Percentiles rank a stretch among this genome's conserved stretches.
These are phyloP conservation scores for Gastrodia elata DNA, from an alignment of 106 monocot species.

Conservation along the genomic window DNA sequence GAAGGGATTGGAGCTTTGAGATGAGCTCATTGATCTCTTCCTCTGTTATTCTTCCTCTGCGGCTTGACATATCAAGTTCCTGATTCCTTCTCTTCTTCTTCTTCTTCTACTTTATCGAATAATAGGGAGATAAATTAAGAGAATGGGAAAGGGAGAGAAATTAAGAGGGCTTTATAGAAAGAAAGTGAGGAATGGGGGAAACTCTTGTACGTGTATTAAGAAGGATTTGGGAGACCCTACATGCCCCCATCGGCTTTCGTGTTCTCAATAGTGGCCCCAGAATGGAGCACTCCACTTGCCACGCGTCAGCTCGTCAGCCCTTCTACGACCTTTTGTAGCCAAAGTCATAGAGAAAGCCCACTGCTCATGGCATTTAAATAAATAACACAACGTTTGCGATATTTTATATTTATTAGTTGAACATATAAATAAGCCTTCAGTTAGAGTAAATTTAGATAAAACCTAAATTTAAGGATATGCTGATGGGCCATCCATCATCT, in stretches of 20 bases:
- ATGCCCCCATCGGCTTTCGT: background rate
- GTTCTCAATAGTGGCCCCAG: background rate
- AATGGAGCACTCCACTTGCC: background rate
- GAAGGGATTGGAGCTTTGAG: constrained; percentile 64
- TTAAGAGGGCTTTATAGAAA: background rate
- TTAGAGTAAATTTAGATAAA: too few species aligned
- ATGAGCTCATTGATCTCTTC: constrained; percentile 73
- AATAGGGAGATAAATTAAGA: background rate
- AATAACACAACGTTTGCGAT: too few species aligned
- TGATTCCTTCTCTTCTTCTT: background rate
- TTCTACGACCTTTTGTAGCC: background rate
- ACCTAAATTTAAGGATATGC: too few species aligned
- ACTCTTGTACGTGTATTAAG: background rate
- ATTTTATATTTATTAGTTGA: background rate
- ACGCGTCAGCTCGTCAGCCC: background rate
- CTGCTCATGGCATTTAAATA: too few species aligned
- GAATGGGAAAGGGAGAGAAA: background rate
- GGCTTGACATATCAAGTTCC: background rate
- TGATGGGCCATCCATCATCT: too few species aligned
- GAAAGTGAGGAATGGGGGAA: background rate
- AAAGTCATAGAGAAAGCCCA: background rate
- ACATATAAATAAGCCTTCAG: too few species aligned
- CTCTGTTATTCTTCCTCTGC: constrained; percentile 19
- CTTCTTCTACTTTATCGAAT: background rate
- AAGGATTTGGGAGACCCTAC: background rate